These are phyloP conservation scores for Colletotrichum graminicola DNA, from an alignment of 2,329 filamentous ascomycete genomes.

Conservation along the genomic window DNA sequence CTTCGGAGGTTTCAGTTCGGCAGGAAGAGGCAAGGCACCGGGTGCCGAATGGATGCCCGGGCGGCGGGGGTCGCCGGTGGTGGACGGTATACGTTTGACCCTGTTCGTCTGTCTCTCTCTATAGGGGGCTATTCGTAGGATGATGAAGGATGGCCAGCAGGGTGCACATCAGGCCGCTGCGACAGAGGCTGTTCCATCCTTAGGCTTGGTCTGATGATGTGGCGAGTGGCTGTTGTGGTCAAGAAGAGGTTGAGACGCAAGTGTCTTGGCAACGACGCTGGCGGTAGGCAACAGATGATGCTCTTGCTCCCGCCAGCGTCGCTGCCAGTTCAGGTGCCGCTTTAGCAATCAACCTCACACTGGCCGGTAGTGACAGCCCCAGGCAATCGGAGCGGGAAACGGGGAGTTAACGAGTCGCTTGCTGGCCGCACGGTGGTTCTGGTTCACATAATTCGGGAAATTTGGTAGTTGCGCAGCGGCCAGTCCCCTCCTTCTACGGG, in stretches of 20 bases:
- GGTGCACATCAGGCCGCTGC: slow-evolving; percentile 4
- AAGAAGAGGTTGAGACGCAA: slow-evolving; percentile 10
- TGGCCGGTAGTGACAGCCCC: background rate
- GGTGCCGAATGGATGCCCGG: slow-evolving; percentile 38
- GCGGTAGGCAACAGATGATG: background rate
- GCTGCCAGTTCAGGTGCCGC: background rate
- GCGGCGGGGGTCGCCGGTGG: slow-evolving; percentile 25
- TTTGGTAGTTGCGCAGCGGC: slow-evolving; percentile 20
- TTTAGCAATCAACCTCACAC: background rate
- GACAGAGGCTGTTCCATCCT: slow-evolving; percentile 25
- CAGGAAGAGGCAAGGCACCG: slow-evolving; percentile 37
- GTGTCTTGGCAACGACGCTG: background rate
- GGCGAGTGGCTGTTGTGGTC: background rate
- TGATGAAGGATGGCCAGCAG: slow-evolving; percentile 19
- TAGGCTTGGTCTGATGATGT: background rate
- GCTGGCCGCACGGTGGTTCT: slow-evolving; percentile 19
- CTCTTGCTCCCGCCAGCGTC: background rate
- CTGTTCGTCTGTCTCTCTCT: background rate
- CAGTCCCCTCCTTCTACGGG: slow-evolving; percentile 1
- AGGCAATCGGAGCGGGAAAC: background rate
- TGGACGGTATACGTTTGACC: slow-evolving; percentile 16
- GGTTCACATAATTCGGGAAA: slow-evolving; percentile 7
- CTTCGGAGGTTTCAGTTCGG: slow-evolving; percentile 42
- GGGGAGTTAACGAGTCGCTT: background rate
- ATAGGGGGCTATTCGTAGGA: slow-evolving; percentile 21